Evolutionary conservation across 2,329 filamentous ascomycete species (phyloP).

Genomic region (Aspergillus calidoustus): DNA sequence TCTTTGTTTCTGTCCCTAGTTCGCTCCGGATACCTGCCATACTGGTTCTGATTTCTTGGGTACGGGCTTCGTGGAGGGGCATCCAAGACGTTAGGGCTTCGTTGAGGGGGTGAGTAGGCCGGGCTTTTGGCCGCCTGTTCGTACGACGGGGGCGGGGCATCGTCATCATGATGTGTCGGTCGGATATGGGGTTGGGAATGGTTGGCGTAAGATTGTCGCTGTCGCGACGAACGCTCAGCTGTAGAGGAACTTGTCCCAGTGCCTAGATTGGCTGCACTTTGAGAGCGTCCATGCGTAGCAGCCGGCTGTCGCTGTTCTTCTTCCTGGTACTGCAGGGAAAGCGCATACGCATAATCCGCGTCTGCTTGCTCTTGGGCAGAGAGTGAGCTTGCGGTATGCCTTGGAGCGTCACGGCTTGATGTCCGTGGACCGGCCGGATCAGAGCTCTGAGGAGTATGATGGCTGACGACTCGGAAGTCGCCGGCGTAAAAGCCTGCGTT

Average conservation of each 20-base stretch:
- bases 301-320: constrained; percentile 70
- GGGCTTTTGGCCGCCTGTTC: constrained; percentile 65
- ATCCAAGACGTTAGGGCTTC: constrained; percentile 41
- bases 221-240: constrained; percentile 31
- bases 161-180: constrained; percentile 45
- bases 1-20: constrained; percentile 46
- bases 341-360: constrained; percentile 78
- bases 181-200: constrained; percentile 21
- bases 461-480: constrained; percentile 84
- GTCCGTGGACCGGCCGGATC: constrained; percentile 34
- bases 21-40: constrained; percentile 26
- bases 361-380: constrained; percentile 68
- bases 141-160: constrained; percentile 67
- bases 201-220: constrained; percentile 23
- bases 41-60: constrained; percentile 20
- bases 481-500: constrained; percentile 84
- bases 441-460: constrained; percentile 43
- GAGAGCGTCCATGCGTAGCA: constrained; percentile 23
- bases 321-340: constrained; percentile 91
- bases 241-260: constrained; percentile 20
- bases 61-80: constrained; percentile 25
- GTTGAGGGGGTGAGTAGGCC: constrained; percentile 58
- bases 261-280: constrained; percentile 28
- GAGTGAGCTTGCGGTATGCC: constrained; percentile 23
- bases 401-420: constrained; percentile 32